Evolutionary conservation across 1,284 basidiomycete genomes (phyloP).

Genomic region (Marasmius sp.): DNA sequence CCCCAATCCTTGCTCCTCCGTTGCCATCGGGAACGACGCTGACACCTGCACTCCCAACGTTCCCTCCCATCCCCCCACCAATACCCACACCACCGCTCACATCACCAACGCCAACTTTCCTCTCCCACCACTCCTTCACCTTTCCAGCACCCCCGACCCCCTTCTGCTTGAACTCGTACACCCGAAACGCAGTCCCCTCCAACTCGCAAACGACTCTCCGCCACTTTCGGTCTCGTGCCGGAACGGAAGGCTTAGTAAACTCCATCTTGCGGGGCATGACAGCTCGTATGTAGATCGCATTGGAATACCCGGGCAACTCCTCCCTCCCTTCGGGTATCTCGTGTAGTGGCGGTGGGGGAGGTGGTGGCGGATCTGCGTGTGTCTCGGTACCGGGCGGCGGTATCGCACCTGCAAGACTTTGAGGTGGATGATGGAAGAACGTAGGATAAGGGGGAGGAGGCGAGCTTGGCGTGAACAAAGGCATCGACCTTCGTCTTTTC

Average conservation of each 20-base stretch:
- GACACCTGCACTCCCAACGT: slow-evolving; percentile 18
- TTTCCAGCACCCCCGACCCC: slow-evolving; percentile 44
- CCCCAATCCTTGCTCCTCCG: slow-evolving; percentile 8
- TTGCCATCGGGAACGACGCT: slow-evolving; percentile 7
- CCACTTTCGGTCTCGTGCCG: slow-evolving; percentile 92
- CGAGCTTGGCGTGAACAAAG: slow-evolving; percentile 2
- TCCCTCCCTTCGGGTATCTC: slow-evolving; percentile 74
- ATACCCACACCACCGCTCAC: slow-evolving; percentile 27
- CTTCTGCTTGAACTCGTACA: slow-evolving; percentile 72
- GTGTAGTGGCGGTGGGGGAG: slow-evolving; percentile 45
- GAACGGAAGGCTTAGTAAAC: slow-evolving; percentile 82
- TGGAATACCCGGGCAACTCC: slow-evolving; percentile 80
- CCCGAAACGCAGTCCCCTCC: slow-evolving; percentile 86
- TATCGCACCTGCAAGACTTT: neutral
- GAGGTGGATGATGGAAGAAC: slow-evolving; percentile 2
- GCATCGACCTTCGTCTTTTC: neutral
- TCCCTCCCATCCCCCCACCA: slow-evolving; percentile 22
- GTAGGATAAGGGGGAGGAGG: slow-evolving; percentile 5
- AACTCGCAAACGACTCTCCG: slow-evolving; percentile 85
- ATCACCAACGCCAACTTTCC: slow-evolving; percentile 68
- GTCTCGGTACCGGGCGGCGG: neutral
- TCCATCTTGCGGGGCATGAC: slow-evolving; percentile 94
- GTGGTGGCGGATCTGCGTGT: slow-evolving; percentile 31
- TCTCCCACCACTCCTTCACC: slow-evolving; percentile 76
- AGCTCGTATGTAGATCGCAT: slow-evolving; percentile 81